These are phyloP conservation scores for Diaporthe longicolla DNA, from an alignment of 2,329 filamentous ascomycete species.

Conservation along the genomic window DNA sequence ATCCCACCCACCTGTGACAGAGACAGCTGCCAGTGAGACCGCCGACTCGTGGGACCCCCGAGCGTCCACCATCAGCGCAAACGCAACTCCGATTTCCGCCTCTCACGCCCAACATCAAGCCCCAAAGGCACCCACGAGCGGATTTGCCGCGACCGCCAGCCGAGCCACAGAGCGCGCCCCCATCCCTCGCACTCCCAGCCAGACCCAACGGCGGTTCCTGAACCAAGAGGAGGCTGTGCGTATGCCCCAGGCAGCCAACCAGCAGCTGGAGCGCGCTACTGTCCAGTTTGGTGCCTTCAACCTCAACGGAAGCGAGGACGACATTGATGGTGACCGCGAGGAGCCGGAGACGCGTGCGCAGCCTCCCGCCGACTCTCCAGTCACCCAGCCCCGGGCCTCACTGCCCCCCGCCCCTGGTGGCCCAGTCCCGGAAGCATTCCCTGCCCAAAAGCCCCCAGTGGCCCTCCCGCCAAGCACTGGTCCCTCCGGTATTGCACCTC, in stretches of 20 bases:
- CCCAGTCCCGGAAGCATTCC: constrained; percentile 68
- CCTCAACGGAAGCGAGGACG: constrained; percentile 85
- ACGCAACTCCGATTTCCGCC: constrained; percentile 76
- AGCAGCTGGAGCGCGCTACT: constrained; percentile 90
- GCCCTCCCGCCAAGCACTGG: constrained; percentile 59
- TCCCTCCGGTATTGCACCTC: constrained; percentile 52
- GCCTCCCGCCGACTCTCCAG: constrained; percentile 92
- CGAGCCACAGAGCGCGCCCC: constrained; percentile 79
- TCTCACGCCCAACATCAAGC: constrained; percentile 73
- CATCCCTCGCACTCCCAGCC: constrained; percentile 78
- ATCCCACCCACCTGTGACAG: constrained; percentile 82
- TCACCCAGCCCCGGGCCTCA: constrained; percentile 86
- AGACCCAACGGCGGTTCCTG: constrained; percentile 82
- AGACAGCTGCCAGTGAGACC: constrained; percentile 89
- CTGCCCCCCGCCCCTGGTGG: constrained; percentile 79
- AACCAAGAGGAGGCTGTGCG: constrained; percentile 98
- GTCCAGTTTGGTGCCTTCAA: constrained; percentile 98
- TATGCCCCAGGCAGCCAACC: constrained; percentile 87
- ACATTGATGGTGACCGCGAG: constrained; percentile 94
- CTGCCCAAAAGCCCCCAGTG: constrained; percentile 68
- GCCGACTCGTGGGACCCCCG: constrained; percentile 87
- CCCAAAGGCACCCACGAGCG: constrained; percentile 74
- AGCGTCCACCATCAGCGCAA: constrained; percentile 69
- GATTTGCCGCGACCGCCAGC: constrained; percentile 83
- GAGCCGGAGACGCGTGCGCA: constrained; percentile 95